phyloP scores from a whole-genome alignment of 208 protist species.

The Leishmania lainsoni region DNA sequence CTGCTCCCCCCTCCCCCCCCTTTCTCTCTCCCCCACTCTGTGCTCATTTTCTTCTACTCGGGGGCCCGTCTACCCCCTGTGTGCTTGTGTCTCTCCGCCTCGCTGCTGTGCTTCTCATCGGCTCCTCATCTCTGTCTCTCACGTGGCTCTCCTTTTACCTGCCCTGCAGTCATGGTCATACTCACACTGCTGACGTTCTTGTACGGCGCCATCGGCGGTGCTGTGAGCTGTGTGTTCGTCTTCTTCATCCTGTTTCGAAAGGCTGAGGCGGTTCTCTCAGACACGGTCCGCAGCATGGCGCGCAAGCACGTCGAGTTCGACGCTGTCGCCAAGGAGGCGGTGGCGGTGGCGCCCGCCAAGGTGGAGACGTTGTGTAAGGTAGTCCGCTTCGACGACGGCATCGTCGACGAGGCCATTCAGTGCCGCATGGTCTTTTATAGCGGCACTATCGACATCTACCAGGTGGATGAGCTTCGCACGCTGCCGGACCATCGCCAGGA shows the following conservation, averaged over 20 bases:
- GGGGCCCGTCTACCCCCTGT: background rate
- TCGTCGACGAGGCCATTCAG: constrained; percentile 61
- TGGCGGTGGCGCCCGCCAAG: constrained; percentile 44
- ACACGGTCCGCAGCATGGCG: constrained; percentile 49
- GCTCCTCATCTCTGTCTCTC: too few species aligned
- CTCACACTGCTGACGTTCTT: constrained; percentile 42
- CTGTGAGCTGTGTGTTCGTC: constrained; percentile 42
- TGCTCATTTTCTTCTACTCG: background rate
- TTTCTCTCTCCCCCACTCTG: background rate
- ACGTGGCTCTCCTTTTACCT: background rate
- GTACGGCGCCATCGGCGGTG: constrained; percentile 54
- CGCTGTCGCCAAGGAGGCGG: constrained; percentile 42
- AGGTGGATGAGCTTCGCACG: constrained; percentile 46
- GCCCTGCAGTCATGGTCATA: background rate
- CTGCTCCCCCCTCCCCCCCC: too few species aligned
- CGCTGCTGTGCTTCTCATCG: background rate
- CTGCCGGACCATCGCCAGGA: constrained; percentile 48
- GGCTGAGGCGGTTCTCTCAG: constrained; percentile 26
- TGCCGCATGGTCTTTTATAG: constrained; percentile 72
- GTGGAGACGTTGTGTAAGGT: constrained; percentile 76
- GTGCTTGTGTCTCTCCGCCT: too few species aligned
- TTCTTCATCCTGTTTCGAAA: constrained; percentile 59
- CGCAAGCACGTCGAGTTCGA: constrained; percentile 44
- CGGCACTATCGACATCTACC: constrained; percentile 71
- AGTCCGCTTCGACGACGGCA: constrained; percentile 68